phyloP scores from a whole-genome alignment of 1,139 yeast species.

The Kurtzmaniella natalensis region DNA sequence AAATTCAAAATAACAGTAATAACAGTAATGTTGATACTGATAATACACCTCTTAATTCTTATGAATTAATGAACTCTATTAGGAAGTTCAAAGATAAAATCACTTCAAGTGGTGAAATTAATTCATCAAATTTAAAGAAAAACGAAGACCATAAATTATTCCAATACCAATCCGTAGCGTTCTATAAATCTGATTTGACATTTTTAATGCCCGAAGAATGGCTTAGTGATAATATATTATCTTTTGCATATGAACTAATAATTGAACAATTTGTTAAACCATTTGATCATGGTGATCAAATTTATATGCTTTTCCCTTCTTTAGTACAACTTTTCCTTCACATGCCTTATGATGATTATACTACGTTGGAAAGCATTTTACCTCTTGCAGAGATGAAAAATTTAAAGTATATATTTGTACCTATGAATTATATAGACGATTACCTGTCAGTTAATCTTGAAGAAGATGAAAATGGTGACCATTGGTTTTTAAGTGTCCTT shows the following conservation, averaged over 20 bases:
- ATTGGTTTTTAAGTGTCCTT: constrained; percentile 39
- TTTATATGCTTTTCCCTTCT: constrained; percentile 34
- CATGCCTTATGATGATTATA: constrained; percentile 20
- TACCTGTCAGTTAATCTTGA: constrained; percentile 23
- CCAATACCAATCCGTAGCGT: constrained; percentile 38
- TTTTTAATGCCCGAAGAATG: constrained; percentile 54
- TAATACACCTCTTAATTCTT: background rate
- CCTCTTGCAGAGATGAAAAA: constrained; percentile 30
- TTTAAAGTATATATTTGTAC: constrained; percentile 36
- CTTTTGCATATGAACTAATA: constrained; percentile 59
- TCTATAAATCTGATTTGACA: constrained; percentile 34
- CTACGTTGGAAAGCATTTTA: constrained; percentile 22
- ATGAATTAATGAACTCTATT: background rate
- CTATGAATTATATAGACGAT: constrained; percentile 37
- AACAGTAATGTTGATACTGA: too few relatives aligned
- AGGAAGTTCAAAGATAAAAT: background rate
- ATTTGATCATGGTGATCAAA: constrained; percentile 15
- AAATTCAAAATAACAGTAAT: constrained; percentile 9
- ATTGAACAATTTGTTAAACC: constrained; percentile 14
- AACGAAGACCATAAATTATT: constrained; percentile 24
- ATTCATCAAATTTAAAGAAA: background rate
- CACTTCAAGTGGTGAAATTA: background rate
- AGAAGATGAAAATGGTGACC: constrained; percentile 37
- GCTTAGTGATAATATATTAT: constrained; percentile 69
- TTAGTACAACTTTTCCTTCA: constrained; percentile 37